Base-by-base conservation (phyloP, 306 rosid species). In the Medicago ruthenica region DNA sequence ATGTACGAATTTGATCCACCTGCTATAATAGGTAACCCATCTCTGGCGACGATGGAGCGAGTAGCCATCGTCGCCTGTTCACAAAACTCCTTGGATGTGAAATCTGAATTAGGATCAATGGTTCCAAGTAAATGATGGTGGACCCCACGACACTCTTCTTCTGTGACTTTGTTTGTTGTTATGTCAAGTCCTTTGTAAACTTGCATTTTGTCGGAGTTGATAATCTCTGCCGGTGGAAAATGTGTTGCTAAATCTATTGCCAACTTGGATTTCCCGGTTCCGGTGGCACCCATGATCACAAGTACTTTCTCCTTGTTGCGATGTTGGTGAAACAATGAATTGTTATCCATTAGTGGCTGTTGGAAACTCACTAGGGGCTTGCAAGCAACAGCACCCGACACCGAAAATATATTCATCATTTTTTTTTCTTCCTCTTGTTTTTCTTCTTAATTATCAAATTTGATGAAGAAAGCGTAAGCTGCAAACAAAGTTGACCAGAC, bases 121-220 rank as follows among this genome's bases (percentile, higher is more conserved):
- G 65, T 64, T 39, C 87, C 81, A 0, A 93, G 21, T 13, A 93
- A 71, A 47, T 93, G 98, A 65, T 93, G 98, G 9, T 89, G 89
- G 68, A 92, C 87, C 41, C 96, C 96, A 0, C 76, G 59, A 47
- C 89, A 74, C 79, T 90, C 98, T 11, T 86, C 83, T 0, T 83
- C 84, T 0, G 89, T 85, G 2, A 92, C 90, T 74, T 92, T 92
- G 77, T 92, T 92, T 57, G 94, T 88, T 61, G 88, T 72, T 7
- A 87, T 79, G 17, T 90, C 88, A 0, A 92, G 81, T n/a, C 96
- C 96, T 6, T 80, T 57, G 78, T 85, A 90, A 17, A 88, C 82
- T 85, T 92, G 98, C 58, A 92, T 90, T 82, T 92, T 92, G 77
- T 92, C 98, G 0, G 92, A 88, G 76, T 92, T 92, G 1, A 92